Percentiles rank a stretch among this genome's conserved stretches.
phyloP scores from a whole-genome alignment of 1,284 basidiomycete species.

The Trichosporon sp. region DNA sequence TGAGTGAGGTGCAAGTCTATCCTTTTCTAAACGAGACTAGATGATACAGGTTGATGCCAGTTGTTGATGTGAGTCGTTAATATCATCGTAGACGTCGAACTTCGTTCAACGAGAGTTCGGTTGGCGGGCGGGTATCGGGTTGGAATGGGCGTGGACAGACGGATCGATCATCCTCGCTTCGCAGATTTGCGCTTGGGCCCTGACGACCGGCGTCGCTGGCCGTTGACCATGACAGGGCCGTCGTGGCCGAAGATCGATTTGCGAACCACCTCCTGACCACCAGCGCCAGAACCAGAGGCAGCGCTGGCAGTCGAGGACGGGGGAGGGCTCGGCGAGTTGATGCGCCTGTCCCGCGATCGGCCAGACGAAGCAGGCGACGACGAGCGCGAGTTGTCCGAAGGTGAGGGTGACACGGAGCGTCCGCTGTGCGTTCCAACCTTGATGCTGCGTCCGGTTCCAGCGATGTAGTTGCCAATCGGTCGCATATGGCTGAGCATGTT shows the following conservation, averaged over 20 bases:
- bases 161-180: background rate
- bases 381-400: background rate
- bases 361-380: background rate
- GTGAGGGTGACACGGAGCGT: background rate
- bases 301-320: background rate
- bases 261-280: conserved; percentile 6
- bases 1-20: background rate
- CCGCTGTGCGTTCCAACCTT: background rate
- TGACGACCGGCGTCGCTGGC: background rate
- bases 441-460: conserved; percentile 3
- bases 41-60: background rate
- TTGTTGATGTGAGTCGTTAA: background rate
- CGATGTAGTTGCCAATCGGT: conserved; percentile 6
- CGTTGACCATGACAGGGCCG: background rate
- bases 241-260: conserved; percentile 10
- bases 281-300: background rate
- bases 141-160: background rate
- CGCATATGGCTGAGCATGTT: conserved; percentile 9
- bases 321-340: background rate
- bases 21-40: conserved; percentile 1
- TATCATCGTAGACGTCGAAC: background rate
- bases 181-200: background rate
- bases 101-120: conserved; percentile 1
- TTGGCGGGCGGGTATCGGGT: background rate
- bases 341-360: background rate